These are phyloP conservation scores for Fomitopsis palustris DNA, from an alignment of 1,284 basidiomycete genomes.

Conservation along the genomic window DNA sequence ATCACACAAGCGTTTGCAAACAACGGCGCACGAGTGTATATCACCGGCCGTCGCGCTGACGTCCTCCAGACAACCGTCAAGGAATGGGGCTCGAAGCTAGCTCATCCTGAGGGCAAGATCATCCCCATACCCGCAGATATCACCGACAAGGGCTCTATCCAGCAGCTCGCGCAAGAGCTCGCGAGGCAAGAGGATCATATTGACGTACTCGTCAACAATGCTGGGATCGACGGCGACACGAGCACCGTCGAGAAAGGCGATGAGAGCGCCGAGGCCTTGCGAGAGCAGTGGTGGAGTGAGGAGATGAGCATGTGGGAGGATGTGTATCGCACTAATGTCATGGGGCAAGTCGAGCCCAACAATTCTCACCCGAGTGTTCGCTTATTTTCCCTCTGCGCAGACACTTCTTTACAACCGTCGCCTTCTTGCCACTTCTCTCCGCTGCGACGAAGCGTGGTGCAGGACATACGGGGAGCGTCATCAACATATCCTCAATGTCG, in stretches of 20 bases:
- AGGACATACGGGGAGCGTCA: constrained; percentile 28
- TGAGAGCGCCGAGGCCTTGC: constrained; percentile 27
- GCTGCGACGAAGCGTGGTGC: constrained; percentile 23
- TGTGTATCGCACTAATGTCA: constrained; percentile 35
- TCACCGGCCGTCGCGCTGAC: constrained; percentile 27
- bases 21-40: constrained; percentile 39
- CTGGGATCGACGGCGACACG: constrained; percentile 29
- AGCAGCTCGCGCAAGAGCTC: constrained; percentile 29
- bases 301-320: constrained; percentile 32
- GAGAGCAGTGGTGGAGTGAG: constrained; percentile 31
- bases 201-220: constrained; percentile 38
- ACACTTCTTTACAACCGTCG: constrained; percentile 34
- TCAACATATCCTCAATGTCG: constrained; percentile 36
- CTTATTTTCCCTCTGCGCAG: constrained; percentile 15
- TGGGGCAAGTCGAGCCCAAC: constrained; percentile 18
- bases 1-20: constrained; percentile 36
- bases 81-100: constrained; percentile 23
- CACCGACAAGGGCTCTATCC: constrained; percentile 32
- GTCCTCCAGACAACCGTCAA: constrained; percentile 22
- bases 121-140: constrained; percentile 32
- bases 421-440: constrained; percentile 38
- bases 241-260: constrained; percentile 30
- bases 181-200: constrained; percentile 32
- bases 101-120: constrained; percentile 30
- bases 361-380: background rate